Conservation (phyloP, 805 yeast species). For the Pichia pseudocactophila region DNA sequence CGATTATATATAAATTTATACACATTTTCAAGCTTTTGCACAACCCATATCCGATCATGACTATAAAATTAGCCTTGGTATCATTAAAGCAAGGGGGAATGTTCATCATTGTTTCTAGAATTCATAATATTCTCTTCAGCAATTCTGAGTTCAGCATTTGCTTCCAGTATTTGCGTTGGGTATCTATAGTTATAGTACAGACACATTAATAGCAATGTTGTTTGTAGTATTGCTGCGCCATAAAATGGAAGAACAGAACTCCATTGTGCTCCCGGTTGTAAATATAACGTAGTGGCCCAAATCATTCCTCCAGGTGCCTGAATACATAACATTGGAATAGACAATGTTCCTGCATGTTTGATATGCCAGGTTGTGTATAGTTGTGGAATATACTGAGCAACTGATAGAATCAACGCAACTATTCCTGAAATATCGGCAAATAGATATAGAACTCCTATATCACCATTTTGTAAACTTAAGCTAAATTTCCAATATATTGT, state of each 20-base stretch:
- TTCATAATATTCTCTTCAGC: conserved; percentile 9
- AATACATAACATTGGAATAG: conserved; percentile 71
- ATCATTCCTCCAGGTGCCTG: conserved; percentile 87
- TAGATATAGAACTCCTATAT: conserved; percentile 16
- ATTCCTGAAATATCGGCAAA: conserved; percentile 59
- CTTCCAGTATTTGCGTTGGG: conserved; percentile 17
- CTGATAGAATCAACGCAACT: conserved; percentile 52
- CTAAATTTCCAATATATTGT: conserved; percentile 21
- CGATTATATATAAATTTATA: background rate
- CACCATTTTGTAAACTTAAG: conserved; percentile 10
- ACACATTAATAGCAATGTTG: conserved; percentile 53
- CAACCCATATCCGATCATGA: too few species aligned
- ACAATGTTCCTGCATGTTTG: conserved; percentile 73
- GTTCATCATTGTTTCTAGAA: conserved; percentile 1
- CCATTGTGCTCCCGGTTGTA: conserved; percentile 75
- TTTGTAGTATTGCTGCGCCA: conserved; percentile 62
- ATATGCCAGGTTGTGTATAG: conserved; percentile 57
- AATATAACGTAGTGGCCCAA: conserved; percentile 64
- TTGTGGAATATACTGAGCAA: conserved; percentile 75
- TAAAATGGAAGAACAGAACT: conserved; percentile 78
- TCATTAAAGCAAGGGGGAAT: conserved; percentile 1
- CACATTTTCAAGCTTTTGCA: background rate
- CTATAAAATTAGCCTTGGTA: too few species aligned
- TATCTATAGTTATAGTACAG: conserved; percentile 34
- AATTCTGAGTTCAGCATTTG: conserved; percentile 14